These are phyloP conservation scores for Athelia sp. DNA, from an alignment of 1,284 basidiomycete species.

Conservation along the genomic window DNA sequence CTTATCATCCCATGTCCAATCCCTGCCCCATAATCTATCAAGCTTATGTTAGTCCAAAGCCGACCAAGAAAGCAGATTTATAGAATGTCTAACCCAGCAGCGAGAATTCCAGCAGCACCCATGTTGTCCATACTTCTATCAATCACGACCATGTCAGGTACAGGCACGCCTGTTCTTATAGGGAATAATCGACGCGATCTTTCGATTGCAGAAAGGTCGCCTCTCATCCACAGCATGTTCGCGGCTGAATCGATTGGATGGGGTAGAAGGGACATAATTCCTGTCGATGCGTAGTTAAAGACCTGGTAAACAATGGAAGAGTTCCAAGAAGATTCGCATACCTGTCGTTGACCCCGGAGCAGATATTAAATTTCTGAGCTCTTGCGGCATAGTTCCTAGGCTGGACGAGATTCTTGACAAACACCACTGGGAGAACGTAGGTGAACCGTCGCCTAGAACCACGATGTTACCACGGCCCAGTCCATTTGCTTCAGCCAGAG, in stretches of 20 bases:
- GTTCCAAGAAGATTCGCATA: not conserved
- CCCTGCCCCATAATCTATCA: conserved; percentile 41
- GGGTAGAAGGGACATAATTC: conserved; percentile 66
- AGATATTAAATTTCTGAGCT: not conserved
- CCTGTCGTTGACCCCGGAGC: not conserved
- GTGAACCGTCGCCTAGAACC: conserved; percentile 37
- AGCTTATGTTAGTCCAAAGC: not conserved
- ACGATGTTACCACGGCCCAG: conserved; percentile 52
- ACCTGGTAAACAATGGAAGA: no score
- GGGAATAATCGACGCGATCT: conserved; percentile 69
- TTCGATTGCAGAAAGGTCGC: conserved; percentile 56
- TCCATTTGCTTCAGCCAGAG: conserved; percentile 10
- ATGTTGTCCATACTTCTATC: conserved; percentile 43
- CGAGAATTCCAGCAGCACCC: conserved; percentile 68
- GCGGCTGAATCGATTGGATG: conserved; percentile 42
- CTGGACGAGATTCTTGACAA: conserved; percentile 53
- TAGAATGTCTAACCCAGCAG: conserved; percentile 59
- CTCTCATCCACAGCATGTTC: conserved; percentile 55
- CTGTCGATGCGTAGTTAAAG: no score
- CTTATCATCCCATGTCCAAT: conserved; percentile 52
- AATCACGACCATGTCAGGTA: conserved; percentile 73
- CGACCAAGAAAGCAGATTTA: no score
- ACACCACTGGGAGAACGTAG: conserved; percentile 19
- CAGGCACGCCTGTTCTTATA: conserved; percentile 68
- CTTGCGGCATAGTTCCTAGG: no score